Evolutionary conservation across 192 early-diverging fungal genomes (phyloP).

Genomic region (Rhizophagus clarus): DNA sequence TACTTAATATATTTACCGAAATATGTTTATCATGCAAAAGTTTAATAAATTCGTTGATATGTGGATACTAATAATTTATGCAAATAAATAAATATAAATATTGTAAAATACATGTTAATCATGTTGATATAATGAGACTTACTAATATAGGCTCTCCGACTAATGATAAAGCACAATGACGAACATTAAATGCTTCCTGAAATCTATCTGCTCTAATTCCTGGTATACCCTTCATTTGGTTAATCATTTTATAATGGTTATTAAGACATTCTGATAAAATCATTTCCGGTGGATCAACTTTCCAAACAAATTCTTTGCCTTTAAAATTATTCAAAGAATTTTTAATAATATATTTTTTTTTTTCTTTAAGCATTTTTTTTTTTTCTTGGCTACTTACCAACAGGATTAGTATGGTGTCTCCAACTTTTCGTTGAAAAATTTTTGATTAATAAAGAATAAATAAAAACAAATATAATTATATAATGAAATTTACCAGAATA

Average conservation of each 20-base stretch:
- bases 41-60: slow-evolving; percentile 75
- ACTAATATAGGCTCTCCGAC: slow-evolving; percentile 65
- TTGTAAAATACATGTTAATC: not conserved
- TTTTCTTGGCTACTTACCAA: slow-evolving; percentile 72
- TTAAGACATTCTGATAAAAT: slow-evolving; percentile 70
- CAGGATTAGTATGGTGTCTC: slow-evolving; percentile 76
- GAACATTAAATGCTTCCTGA: slow-evolving; percentile 64
- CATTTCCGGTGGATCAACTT: slow-evolving; percentile 65
- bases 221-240: slow-evolving; percentile 75
- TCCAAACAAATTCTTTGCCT: slow-evolving; percentile 49
- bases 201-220: slow-evolving; percentile 74
- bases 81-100: not conserved
- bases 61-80: slow-evolving; percentile 61
- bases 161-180: slow-evolving; percentile 72
- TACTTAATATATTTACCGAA: slow-evolving; percentile 34
- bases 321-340: not conserved
- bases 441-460: too few species aligned
- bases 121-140: slow-evolving; percentile 21
- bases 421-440: slow-evolving; percentile 41
- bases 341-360: not conserved
- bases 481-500: slow-evolving; percentile 49
- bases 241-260: slow-evolving; percentile 75
- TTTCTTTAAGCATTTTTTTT: not conserved
- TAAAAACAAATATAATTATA: too few species aligned
- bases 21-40: slow-evolving; percentile 66